Evolutionary conservation across 108 stramenopile species (phyloP), one percentile per base, ranked within the genome.

Genomic region (Conticribra guillardii): DNA sequence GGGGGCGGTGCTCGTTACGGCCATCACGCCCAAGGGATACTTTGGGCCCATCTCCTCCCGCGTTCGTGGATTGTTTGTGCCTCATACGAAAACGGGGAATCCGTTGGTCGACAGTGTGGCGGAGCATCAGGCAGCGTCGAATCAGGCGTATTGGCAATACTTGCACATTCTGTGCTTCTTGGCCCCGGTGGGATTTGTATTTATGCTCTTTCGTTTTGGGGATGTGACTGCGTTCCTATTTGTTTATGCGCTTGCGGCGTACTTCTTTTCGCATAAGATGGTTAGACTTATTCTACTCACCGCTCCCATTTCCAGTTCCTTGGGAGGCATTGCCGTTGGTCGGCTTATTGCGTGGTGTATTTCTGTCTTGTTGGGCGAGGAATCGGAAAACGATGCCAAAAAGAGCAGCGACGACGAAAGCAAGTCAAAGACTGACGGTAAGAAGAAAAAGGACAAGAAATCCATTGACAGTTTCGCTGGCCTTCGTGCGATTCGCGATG

Each of bases 181-280:
- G 61, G 93, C 96, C 26, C 99, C 99, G 17, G 78, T 97, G 18
- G 99, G 99, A 59, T 96, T 89, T 64, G 48, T 97, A n/a, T 83
- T 96, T 63, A 66, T 90, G 45, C 71, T 91, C 37, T 73, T 66
- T 24, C 80, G 91, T 45, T 73, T 96, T 71, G 83, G 87, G 18
- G 98, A 98, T 71, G 81, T 88, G 14, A 78, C 82, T 0, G 71
- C 80, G 31, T 99, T 99, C 76, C 74, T 99, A 24, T 67, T 94
- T 58, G 89, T 97, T 17, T 99, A 97, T 86, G 97, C 89, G 22
- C 67, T 85, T 26, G 68, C 95, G 22, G 85, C 97, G 5, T 99
- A 97, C 87, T 98, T 90, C 81, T 99, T 99, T 78, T 87, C 91
- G 9, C 96, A 94, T 54, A 92, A 92, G 69, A 99, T 99, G 99